These are phyloP conservation scores for Stemphylium vesicarium DNA, from an alignment of 2,329 filamentous ascomycete species.

Conservation along the genomic window DNA sequence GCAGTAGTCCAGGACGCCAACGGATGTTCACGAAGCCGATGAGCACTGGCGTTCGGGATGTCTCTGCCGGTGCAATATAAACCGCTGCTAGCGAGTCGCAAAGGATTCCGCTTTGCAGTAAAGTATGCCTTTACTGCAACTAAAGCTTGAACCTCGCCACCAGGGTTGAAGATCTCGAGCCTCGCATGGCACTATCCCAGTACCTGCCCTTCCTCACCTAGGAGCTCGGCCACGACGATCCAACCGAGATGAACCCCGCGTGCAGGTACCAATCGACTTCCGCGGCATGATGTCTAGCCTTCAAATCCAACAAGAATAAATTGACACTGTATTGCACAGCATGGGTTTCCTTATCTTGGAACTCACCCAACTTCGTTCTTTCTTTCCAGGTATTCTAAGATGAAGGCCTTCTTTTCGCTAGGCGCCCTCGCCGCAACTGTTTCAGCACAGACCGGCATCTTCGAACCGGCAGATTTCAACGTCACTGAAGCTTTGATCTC, in stretches of 20 bases:
- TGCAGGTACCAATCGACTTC: slow-evolving; percentile 3
- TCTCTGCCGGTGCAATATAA: background rate
- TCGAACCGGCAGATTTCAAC: slow-evolving; percentile 29
- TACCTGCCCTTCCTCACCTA: background rate
- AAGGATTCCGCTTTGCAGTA: background rate
- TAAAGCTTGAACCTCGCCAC: background rate
- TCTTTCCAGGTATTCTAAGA: background rate
- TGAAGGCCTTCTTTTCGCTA: slow-evolving; percentile 19
- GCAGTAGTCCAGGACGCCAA: no score
- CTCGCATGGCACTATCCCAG: background rate
- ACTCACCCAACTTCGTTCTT: background rate
- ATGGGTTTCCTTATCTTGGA: background rate
- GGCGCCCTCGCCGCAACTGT: slow-evolving; percentile 14
- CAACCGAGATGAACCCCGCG: slow-evolving; percentile 5
- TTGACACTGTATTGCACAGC: background rate
- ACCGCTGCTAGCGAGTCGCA: background rate
- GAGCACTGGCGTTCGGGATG: background rate
- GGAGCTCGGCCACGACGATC: background rate
- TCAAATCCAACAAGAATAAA: background rate
- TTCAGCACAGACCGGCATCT: slow-evolving; percentile 15
- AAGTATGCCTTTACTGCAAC: background rate
- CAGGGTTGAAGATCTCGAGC: background rate
- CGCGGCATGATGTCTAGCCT: background rate
- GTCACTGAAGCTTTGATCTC: slow-evolving; percentile 26
- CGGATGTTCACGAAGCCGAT: no score